These are phyloP conservation scores for Carex littledalei DNA, from an alignment of 176 grass and related monocot species.

Conservation along the genomic window DNA sequence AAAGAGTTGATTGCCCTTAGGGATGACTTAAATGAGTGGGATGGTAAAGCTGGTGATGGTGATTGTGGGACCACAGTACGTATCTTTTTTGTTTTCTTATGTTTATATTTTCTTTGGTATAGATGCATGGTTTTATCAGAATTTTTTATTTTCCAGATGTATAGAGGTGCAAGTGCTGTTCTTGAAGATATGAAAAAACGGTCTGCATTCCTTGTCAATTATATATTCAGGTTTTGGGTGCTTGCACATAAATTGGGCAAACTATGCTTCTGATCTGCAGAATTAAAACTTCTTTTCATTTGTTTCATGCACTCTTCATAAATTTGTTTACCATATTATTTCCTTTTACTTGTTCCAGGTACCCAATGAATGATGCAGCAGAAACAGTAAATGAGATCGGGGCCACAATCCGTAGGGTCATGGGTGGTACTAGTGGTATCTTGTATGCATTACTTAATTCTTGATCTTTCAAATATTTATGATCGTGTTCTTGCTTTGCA, in stretches of 20 bases:
- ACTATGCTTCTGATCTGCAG: not conserved
- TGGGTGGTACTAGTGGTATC: conserved; percentile 99
- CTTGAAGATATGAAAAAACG: conserved; percentile 94
- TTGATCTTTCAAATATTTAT: not conserved
- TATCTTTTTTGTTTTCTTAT: conserved; percentile 17
- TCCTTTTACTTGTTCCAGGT: conserved; percentile 49
- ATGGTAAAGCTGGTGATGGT: conserved; percentile 96
- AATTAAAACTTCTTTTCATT: not conserved
- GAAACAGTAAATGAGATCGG: conserved; percentile 94
- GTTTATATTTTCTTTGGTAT: not conserved
- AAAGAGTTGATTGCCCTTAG: conserved; percentile 69
- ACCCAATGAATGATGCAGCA: conserved; percentile 94
- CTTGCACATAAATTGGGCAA: not conserved
- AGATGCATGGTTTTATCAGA: not conserved
- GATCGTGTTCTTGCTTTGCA: not conserved
- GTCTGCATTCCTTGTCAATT: conserved; percentile 30
- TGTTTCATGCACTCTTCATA: not conserved
- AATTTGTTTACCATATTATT: conserved; percentile 13
- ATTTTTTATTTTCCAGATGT: conserved; percentile 63
- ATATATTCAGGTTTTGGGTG: conserved; percentile 2
- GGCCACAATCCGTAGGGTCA: conserved; percentile 66
- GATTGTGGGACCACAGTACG: conserved; percentile 94
- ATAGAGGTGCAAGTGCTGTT: conserved; percentile 85
- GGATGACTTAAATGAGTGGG: conserved; percentile 91
- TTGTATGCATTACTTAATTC: conserved; percentile 49